Evolutionary conservation across 1,139 yeast genomes (phyloP), one percentile per base, ranked within the genome.

Genomic region (Spathaspora sp.): DNA sequence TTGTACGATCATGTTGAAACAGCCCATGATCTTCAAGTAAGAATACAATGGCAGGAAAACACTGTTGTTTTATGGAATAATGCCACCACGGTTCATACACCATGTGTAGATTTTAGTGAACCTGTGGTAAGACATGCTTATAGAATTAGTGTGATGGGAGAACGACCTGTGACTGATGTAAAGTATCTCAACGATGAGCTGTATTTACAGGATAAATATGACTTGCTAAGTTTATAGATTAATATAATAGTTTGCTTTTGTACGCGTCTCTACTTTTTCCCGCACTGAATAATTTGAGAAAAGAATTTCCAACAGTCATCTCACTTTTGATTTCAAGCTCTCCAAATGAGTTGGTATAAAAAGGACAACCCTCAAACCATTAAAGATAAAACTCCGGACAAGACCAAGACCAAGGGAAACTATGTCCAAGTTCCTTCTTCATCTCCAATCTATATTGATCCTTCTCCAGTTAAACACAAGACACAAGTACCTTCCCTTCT

Each of bases 21-120:
- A 34, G 65, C 77, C 31, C 76, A 73, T 23, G 85, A 81, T 57
- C 68, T 80, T 51, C 82, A 81, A 47, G 69, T 80, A 17, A 74
- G 88, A 51, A 81, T 81, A 49, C 67, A 63, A 45, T 82, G 86
- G 83, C 78, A 76, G 51, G 76, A 75, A 33, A 70, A 76, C 53
- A 64, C 63, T 1, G 56, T 61, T 11, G 64, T 60, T 5, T 48
- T 58, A 31, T 61, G 66, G 66, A 63, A 61, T 42, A 61, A 61
- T 50, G 54, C 63, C 39, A 53, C 58, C 24, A 55, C 58, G 3
- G 51, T 56, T n/a, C 66, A 61, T 47, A 46, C 62, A 1, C 64
- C 66, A 18, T 52, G 58, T 43, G 56, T 60, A 43, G 65, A 61
- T 49, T 61, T 63, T 56, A 58, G 55, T 37, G 54, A 52, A 23